Conservation (phyloP, 2,329 filamentous ascomycete genomes). For the Aaosphaeria pasadenensis region DNA sequence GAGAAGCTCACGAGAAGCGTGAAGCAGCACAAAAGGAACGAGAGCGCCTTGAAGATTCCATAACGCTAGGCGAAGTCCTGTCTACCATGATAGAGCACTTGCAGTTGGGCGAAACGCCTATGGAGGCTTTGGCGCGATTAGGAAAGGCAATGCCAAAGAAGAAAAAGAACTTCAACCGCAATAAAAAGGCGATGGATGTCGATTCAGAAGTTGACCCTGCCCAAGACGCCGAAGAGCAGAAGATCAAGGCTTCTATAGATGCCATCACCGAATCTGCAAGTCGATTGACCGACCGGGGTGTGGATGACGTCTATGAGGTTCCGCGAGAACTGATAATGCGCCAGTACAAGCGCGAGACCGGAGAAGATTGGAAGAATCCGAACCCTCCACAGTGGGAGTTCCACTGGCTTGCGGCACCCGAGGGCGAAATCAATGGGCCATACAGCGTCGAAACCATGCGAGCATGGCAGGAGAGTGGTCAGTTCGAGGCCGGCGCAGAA, state of each 20-base stretch:
- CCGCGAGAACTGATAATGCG: slow-evolving; percentile 81
- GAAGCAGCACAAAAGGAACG: slow-evolving; percentile 72
- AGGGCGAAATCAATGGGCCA: slow-evolving; percentile 78
- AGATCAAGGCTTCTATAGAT: slow-evolving; percentile 3
- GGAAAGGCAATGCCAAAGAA: slow-evolving; percentile 58
- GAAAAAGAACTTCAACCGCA: slow-evolving; percentile 54
- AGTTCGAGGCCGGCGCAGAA: slow-evolving; percentile 85
- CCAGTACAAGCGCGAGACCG: slow-evolving; percentile 80
- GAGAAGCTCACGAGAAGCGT: slow-evolving; percentile 80
- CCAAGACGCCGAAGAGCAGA: slow-evolving; percentile 53
- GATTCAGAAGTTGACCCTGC: slow-evolving; percentile 55
- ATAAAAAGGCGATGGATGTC: slow-evolving; percentile 55
- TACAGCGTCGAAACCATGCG: slow-evolving; percentile 84
- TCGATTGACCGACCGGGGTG: slow-evolving; percentile 75
- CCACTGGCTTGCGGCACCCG: slow-evolving; percentile 84
- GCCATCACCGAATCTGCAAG: slow-evolving; percentile 76
- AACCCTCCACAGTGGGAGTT: slow-evolving; percentile 74
- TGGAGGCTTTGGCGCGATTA: slow-evolving; percentile 83
- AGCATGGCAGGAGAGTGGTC: slow-evolving; percentile 87
- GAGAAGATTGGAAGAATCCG: slow-evolving; percentile 74
- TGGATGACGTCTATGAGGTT: slow-evolving; percentile 87
- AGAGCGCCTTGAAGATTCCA: slow-evolving; percentile 69
- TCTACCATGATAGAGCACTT: slow-evolving; percentile 69
- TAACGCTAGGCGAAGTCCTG: slow-evolving; percentile 72
- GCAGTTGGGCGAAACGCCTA: slow-evolving; percentile 76